A percentile compares a stretch with the other conserved stretches of the same genome.
These are phyloP conservation scores for Lenzites betulinus DNA, from an alignment of 768 basidiomycete species.

Conservation along the genomic window DNA sequence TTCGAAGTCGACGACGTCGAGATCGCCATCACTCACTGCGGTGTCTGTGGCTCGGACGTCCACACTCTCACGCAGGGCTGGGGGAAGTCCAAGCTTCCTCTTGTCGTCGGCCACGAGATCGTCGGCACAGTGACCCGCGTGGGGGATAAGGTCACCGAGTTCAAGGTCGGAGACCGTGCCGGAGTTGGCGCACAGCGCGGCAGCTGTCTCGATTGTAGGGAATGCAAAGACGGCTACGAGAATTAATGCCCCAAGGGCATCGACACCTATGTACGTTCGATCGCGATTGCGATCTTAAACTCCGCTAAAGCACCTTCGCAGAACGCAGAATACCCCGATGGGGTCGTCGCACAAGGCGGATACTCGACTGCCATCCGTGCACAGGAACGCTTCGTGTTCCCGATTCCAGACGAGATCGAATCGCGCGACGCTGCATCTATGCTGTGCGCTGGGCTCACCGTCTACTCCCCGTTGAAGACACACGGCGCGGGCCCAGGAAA, in stretches of 20 bases:
- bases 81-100: constrained; percentile 33
- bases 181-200: constrained; percentile 56
- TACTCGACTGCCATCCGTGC: constrained; percentile 50
- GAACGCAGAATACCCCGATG: constrained; percentile 44
- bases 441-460: constrained; percentile 67
- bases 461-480: constrained; percentile 58
- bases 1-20: constrained; percentile 58
- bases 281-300: background rate
- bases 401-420: constrained; percentile 55
- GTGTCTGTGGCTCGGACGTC: constrained; percentile 55
- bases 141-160: constrained; percentile 52
- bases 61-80: constrained; percentile 47
- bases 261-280: constrained; percentile 39
- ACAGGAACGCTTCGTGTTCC: constrained; percentile 57
- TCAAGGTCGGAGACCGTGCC: constrained; percentile 54
- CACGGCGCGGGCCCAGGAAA: constrained; percentile 61
- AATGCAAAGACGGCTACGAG: constrained; percentile 54
- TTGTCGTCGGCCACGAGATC: constrained; percentile 51
- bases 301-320: background rate
- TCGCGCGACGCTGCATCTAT: constrained; percentile 60
- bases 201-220: constrained; percentile 50
- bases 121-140: constrained; percentile 54
- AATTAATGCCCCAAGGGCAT: constrained; percentile 53
- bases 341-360: constrained; percentile 43
- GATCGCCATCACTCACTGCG: constrained; percentile 50